Conservation (phyloP, 2,329 filamentous ascomycete genomes). For the Ramularia collo-cygni region DNA sequence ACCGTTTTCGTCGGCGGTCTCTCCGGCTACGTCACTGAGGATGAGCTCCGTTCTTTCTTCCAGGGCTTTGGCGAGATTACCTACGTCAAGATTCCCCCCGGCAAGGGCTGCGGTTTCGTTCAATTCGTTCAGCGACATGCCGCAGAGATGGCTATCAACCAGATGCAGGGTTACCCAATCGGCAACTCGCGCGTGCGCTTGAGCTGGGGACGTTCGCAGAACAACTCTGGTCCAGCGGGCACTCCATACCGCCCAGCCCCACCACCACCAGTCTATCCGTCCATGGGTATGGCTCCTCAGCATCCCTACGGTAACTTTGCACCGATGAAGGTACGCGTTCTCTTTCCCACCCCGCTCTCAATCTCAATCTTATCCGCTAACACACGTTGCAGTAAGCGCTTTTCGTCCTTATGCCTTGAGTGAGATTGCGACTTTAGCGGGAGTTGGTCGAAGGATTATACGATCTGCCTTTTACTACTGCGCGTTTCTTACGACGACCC, state of each 20-base stretch:
- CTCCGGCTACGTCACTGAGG: slow-evolving; percentile 96
- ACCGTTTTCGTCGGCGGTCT: slow-evolving; percentile 97
- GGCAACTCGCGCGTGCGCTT: slow-evolving; percentile 96
- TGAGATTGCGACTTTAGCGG: slow-evolving; percentile 36
- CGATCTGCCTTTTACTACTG: slow-evolving; percentile 23
- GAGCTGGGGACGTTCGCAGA: slow-evolving; percentile 96
- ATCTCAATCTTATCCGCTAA: slow-evolving; percentile 7
- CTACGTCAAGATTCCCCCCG: slow-evolving; percentile 98
- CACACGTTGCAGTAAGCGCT: slow-evolving; percentile 26
- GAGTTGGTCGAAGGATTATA: slow-evolving; percentile 29
- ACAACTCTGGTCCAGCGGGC: slow-evolving; percentile 94
- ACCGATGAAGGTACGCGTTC: slow-evolving; percentile 55
- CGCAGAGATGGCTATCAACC: slow-evolving; percentile 99
- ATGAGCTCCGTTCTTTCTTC: slow-evolving; percentile 99
- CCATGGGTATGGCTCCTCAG: slow-evolving; percentile 57
- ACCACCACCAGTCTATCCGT: slow-evolving; percentile 64
- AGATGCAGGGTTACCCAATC: slow-evolving; percentile 99
- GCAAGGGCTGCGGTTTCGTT: slow-evolving; percentile 98
- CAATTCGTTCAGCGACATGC: slow-evolving; percentile 98
- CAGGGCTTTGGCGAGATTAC: slow-evolving; percentile 99
- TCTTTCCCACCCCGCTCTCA: background rate
- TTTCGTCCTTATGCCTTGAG: slow-evolving; percentile 33
- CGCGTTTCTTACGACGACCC: slow-evolving; percentile 23
- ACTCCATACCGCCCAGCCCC: slow-evolving; percentile 96
- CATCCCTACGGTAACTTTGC: slow-evolving; percentile 60